Conservation (phyloP, 106 monocot species). For the Acanthochlamys bracteata region DNA sequence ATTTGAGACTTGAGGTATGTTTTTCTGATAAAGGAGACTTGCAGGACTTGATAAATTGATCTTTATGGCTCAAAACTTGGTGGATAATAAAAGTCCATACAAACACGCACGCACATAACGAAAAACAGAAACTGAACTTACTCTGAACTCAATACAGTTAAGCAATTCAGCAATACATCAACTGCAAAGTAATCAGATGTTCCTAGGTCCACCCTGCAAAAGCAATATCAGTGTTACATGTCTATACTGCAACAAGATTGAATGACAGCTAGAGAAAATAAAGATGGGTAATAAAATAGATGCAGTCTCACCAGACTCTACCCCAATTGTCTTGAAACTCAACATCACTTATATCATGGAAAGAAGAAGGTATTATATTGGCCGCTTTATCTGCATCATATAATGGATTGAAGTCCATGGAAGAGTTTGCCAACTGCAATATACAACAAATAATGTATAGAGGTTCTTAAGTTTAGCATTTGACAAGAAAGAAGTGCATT, state of each 20-base stretch:
- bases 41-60: too few relatives aligned
- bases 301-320: slow-evolving; percentile 57
- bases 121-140: slow-evolving; percentile 21
- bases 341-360: slow-evolving; percentile 90
- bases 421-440: slow-evolving; percentile 62
- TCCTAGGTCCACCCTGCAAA: slow-evolving; percentile 91
- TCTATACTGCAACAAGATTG: neutral
- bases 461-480: too few relatives aligned
- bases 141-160: slow-evolving; percentile 85
- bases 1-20: too few relatives aligned
- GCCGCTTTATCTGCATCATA: slow-evolving; percentile 78
- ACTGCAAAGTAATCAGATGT: slow-evolving; percentile 83
- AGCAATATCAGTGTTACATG: neutral
- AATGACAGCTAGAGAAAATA: too few relatives aligned
- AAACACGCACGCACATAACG: neutral
- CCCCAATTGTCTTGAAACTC: slow-evolving; percentile 99
- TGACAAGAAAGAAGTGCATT: too few relatives aligned
- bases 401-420: slow-evolving; percentile 77
- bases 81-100: neutral
- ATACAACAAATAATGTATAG: neutral
- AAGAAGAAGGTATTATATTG: slow-evolving; percentile 74
- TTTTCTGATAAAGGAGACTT: too few relatives aligned
- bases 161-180: slow-evolving; percentile 90
- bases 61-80: too few relatives aligned
- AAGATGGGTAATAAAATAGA: neutral